These are phyloP conservation scores for Eruca vesicaria DNA, from an alignment of 441 rosid genomes.

Conservation along the genomic window DNA sequence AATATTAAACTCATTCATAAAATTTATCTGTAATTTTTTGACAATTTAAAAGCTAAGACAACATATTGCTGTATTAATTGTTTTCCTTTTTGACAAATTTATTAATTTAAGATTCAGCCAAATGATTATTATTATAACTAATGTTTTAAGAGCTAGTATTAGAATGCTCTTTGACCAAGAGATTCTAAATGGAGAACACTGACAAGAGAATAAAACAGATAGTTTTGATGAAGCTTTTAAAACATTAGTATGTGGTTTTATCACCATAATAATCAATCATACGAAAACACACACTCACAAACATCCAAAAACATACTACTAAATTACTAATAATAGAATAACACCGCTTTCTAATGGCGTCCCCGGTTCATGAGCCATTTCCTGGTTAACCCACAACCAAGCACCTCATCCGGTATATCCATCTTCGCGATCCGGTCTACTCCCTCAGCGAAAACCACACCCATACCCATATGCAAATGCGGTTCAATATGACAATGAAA, in stretches of 20 bases:
- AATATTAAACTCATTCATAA: too few relatives aligned
- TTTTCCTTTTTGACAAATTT: not conserved
- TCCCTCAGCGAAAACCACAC: constrained; percentile 71
- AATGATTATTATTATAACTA: not conserved
- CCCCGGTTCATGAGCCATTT: constrained; percentile 20
- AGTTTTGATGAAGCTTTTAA: not conserved
- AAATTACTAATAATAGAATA: not conserved
- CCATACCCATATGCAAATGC: constrained; percentile 93
- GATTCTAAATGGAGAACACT: not conserved
- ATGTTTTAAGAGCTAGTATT: not conserved
- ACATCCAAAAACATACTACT: not conserved
- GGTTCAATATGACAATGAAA: constrained; percentile 93
- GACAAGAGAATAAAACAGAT: not conserved
- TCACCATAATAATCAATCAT: not conserved
- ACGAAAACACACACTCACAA: not conserved
- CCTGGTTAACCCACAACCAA: constrained; percentile 61
- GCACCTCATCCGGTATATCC: constrained; percentile 50
- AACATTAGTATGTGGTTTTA: not conserved
- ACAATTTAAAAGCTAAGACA: not conserved
- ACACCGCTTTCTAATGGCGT: not conserved
- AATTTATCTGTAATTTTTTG: not conserved
- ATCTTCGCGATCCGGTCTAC: constrained; percentile 37
- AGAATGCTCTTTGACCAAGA: not conserved
- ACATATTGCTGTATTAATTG: not conserved
- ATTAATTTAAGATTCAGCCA: not conserved